A percentile compares a stretch with the other conserved stretches of the same genome.
phyloP scores from a whole-genome alignment of 352 stramenopile genomes.

The Pythium vanterpoolii region DNA sequence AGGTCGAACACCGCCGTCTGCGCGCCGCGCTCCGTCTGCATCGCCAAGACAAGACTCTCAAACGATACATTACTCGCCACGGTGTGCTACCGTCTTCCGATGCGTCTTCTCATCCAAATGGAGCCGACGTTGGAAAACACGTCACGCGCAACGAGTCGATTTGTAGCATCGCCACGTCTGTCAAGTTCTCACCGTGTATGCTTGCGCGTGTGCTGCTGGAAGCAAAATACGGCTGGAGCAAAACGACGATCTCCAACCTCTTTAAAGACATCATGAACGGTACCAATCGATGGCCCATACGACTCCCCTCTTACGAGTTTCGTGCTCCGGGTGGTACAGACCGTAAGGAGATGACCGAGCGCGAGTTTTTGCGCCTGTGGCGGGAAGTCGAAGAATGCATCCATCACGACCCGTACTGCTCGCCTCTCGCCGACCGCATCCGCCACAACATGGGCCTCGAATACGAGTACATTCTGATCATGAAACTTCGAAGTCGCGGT shows the following conservation, averaged over 20 bases:
- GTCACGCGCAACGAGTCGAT: conserved; percentile 33
- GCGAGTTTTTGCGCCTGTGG: conserved; percentile 20
- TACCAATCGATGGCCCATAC: conserved; percentile 19
- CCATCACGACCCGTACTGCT: conserved; percentile 66
- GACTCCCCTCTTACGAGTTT: conserved; percentile 16
- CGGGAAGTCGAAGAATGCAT: conserved; percentile 68
- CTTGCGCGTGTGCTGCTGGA: conserved; percentile 61
- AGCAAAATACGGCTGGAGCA: conserved; percentile 49
- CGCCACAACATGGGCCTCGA: conserved; percentile 78
- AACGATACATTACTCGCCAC: conserved; percentile 45
- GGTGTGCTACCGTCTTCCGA: conserved; percentile 1
- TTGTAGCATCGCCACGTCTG: conserved; percentile 34
- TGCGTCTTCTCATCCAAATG: background rate
- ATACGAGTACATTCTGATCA: conserved; percentile 82
- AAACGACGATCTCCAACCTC: conserved; percentile 62
- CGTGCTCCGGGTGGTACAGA: background rate
- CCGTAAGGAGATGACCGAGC: conserved; percentile 22
- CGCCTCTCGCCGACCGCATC: conserved; percentile 66
- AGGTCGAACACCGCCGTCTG: conserved; percentile 44
- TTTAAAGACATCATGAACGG: conserved; percentile 49
- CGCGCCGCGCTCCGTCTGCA: conserved; percentile 44
- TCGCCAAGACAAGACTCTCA: conserved; percentile 55
- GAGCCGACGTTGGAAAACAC: background rate
- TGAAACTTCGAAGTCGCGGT: conserved; percentile 62
- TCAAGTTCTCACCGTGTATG: conserved; percentile 68